These are phyloP conservation scores for Silene conica DNA, from an alignment of 148 eudicot species.

Conservation along the genomic window DNA sequence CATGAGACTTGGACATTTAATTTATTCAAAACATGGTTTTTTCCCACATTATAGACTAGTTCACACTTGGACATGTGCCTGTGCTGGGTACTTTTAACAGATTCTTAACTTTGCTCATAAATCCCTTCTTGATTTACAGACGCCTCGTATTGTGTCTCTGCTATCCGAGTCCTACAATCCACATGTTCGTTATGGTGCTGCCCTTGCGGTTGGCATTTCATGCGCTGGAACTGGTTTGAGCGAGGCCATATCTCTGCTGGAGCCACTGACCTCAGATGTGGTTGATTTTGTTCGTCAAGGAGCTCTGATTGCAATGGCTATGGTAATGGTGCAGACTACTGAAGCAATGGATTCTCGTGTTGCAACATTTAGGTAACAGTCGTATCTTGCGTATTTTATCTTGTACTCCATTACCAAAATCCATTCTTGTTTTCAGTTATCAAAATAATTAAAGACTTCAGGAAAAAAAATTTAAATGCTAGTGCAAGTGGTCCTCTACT, in stretches of 20 bases:
- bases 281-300: conserved; percentile 99
- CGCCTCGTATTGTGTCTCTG: conserved; percentile 85
- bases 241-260: conserved; percentile 93
- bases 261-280: conserved; percentile 94
- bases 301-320: conserved; percentile 97
- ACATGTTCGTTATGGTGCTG: conserved; percentile 98
- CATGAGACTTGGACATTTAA: too few species aligned
- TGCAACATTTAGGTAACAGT: conserved; percentile 76
- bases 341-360: conserved; percentile 98
- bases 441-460: background rate
- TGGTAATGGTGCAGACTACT: conserved; percentile 94
- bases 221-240: conserved; percentile 97
- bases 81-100: background rate
- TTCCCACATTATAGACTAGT: background rate
- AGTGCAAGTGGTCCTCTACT: background rate
- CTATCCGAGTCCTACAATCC: conserved; percentile 95
- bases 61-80: background rate
- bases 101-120: background rate
- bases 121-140: conserved; percentile 46
- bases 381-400: background rate
- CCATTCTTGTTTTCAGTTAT: background rate
- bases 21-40: too few species aligned
- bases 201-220: conserved; percentile 94
- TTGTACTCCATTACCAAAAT: background rate
- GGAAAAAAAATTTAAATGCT: background rate